Evolutionary conservation across 441 rosid genomes (phyloP).

Genomic region (Gossypium schwendimanii): DNA sequence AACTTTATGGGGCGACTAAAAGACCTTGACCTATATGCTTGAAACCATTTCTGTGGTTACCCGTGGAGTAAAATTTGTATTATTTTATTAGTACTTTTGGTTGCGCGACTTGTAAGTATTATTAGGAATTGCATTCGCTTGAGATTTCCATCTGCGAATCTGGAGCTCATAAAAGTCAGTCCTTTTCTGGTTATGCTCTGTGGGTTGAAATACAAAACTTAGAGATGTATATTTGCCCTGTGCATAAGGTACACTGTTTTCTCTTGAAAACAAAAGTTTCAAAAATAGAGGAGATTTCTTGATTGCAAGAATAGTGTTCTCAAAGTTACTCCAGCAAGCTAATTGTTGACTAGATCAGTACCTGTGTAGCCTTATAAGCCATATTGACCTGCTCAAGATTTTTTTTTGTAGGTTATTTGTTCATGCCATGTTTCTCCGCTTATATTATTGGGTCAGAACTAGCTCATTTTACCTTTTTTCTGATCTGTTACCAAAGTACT

Average conservation of each 20-base stretch:
- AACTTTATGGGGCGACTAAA: background rate
- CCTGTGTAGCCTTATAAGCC: background rate
- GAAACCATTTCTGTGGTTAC: background rate
- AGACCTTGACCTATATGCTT: background rate
- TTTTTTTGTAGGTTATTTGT: background rate
- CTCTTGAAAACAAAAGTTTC: background rate
- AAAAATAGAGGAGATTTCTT: background rate
- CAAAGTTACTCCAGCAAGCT: background rate
- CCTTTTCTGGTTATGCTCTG: background rate
- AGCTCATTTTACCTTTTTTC: background rate
- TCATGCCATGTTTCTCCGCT: background rate
- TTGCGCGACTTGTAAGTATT: background rate
- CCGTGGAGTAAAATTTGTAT: background rate
- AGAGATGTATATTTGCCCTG: background rate
- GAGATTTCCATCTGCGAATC: background rate
- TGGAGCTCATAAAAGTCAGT: background rate
- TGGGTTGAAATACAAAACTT: background rate
- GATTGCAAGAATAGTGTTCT: constrained; percentile 1
- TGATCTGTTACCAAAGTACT: background rate
- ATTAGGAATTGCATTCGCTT: background rate
- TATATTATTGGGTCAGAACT: constrained; percentile 2
- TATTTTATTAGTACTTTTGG: background rate
- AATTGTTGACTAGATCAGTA: background rate
- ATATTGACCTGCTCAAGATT: constrained; percentile 1
- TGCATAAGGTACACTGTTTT: background rate